A percentile compares a stretch with the other conserved stretches of the same genome.
phyloP scores from a whole-genome alignment of 768 basidiomycete genomes.

The Termitomyces titanicus region DNA sequence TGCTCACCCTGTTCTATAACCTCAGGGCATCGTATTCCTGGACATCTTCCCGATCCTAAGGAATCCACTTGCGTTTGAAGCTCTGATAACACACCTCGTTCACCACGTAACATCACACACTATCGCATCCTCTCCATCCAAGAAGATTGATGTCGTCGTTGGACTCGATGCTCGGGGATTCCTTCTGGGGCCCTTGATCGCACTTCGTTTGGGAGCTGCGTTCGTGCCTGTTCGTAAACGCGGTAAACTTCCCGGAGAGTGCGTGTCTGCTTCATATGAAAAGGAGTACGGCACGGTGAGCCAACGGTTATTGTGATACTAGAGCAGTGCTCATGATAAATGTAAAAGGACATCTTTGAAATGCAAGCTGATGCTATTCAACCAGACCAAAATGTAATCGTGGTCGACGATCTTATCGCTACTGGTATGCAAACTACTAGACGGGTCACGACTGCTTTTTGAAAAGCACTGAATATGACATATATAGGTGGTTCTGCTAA shows the following conservation, averaged over 20 bases:
- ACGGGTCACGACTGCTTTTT: too few relatives aligned
- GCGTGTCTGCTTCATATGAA: constrained; percentile 69
- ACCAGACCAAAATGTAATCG: constrained; percentile 77
- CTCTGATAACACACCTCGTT: constrained; percentile 83
- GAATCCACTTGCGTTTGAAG: constrained; percentile 84
- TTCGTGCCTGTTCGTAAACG: constrained; percentile 95
- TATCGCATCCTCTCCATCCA: constrained; percentile 51
- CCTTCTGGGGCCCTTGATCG: constrained; percentile 89
- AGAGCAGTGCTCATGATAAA: neutral
- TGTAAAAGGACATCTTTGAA: constrained; percentile 84
- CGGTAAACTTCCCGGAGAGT: constrained; percentile 92
- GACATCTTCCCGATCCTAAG: constrained; percentile 95
- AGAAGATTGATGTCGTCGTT: constrained; percentile 88
- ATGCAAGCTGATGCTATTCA: constrained; percentile 87
- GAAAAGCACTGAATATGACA: neutral
- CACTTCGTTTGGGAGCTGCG: constrained; percentile 84
- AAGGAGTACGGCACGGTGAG: constrained; percentile 92
- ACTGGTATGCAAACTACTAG: constrained; percentile 56
- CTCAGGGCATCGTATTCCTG: constrained; percentile 84
- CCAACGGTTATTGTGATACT: constrained; percentile 4
- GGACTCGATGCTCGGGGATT: constrained; percentile 97
- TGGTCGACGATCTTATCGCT: constrained; percentile 95
- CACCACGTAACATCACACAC: constrained; percentile 83
- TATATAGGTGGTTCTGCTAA: constrained; percentile 83
- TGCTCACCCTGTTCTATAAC: neutral